Conservation (phyloP, 2,329 filamentous ascomycete species). For the Blumeria hordei region DNA sequence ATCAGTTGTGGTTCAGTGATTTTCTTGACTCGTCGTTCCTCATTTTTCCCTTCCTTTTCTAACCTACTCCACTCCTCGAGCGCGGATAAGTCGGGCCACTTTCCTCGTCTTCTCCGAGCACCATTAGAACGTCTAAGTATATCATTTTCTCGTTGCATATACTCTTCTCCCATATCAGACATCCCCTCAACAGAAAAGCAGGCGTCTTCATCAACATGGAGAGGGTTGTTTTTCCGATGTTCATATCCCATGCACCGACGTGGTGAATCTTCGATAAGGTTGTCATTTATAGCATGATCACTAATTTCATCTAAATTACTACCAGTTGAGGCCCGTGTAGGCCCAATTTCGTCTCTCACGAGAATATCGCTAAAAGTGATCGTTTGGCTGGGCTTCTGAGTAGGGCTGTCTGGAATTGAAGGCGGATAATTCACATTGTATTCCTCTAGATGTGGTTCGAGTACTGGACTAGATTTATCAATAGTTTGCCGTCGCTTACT, state of each 20-base stretch:
- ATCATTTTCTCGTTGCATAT: slow-evolving; percentile 23
- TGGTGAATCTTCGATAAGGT: slow-evolving; percentile 10
- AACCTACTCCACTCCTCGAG: slow-evolving; percentile 76
- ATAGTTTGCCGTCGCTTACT: slow-evolving; percentile 15
- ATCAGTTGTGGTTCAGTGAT: slow-evolving; percentile 87
- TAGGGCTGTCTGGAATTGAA: slow-evolving; percentile 38
- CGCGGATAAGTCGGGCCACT: slow-evolving; percentile 68
- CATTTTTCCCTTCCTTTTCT: slow-evolving; percentile 70
- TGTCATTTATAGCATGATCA: slow-evolving; percentile 13
- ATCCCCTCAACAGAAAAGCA: slow-evolving; percentile 66
- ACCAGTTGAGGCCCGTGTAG: slow-evolving; percentile 5
- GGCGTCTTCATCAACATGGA: slow-evolving; percentile 62
- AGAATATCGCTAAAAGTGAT: slow-evolving; percentile 45
- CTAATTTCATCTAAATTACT: slow-evolving; percentile 5
- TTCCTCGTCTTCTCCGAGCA: slow-evolving; percentile 31
- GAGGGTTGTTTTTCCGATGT: slow-evolving; percentile 31
- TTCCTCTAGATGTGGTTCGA: slow-evolving; percentile 17
- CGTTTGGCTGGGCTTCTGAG: slow-evolving; percentile 24
- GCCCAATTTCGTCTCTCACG: slow-evolving; percentile 38
- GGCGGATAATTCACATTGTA: slow-evolving; percentile 47
- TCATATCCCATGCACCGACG: slow-evolving; percentile 10
- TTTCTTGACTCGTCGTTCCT: slow-evolving; percentile 65
- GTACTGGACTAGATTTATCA: slow-evolving; percentile 8
- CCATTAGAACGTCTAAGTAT: slow-evolving; percentile 12
- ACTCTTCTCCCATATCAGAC: slow-evolving; percentile 59